phyloP scores from a whole-genome alignment of 2,329 filamentous ascomycete genomes.

The Cytospora paraplurivora region DNA sequence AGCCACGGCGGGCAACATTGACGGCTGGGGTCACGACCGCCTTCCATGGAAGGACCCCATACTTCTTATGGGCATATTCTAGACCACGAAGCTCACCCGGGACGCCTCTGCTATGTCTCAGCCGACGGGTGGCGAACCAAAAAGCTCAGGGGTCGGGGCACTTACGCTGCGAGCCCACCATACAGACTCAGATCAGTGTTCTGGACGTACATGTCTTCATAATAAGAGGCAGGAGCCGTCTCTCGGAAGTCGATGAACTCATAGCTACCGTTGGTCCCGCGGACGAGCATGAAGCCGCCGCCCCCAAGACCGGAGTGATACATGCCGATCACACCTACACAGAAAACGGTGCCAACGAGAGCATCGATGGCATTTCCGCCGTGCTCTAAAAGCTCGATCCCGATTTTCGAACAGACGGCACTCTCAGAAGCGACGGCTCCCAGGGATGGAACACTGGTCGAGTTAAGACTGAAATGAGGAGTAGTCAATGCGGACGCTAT shows the following conservation, averaged over 20 bases:
- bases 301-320: constrained; percentile 74
- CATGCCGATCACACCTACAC: constrained; percentile 65
- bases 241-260: constrained; percentile 87
- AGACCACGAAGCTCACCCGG: constrained; percentile 74
- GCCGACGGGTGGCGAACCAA: neutral
- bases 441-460: constrained; percentile 32
- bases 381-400: constrained; percentile 55
- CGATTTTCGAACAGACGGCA: constrained; percentile 60
- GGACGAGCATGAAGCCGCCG: constrained; percentile 78
- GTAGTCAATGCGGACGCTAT: constrained; percentile 33
- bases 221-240: constrained; percentile 77
- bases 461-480: constrained; percentile 21
- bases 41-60: constrained; percentile 66
- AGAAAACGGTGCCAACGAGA: constrained; percentile 64
- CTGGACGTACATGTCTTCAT: constrained; percentile 78
- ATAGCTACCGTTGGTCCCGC: constrained; percentile 64
- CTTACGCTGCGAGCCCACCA: constrained; percentile 72
- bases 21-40: constrained; percentile 71
- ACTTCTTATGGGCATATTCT: constrained; percentile 70
- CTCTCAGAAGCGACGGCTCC: constrained; percentile 66
- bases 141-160: constrained; percentile 34
- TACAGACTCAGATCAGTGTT: constrained; percentile 64
- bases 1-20: constrained; percentile 71
- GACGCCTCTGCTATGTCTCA: constrained; percentile 52
- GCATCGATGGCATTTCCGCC: constrained; percentile 71